These are phyloP conservation scores for Hysterangium stoloniferum DNA, from an alignment of 768 basidiomycete species.

Conservation along the genomic window DNA sequence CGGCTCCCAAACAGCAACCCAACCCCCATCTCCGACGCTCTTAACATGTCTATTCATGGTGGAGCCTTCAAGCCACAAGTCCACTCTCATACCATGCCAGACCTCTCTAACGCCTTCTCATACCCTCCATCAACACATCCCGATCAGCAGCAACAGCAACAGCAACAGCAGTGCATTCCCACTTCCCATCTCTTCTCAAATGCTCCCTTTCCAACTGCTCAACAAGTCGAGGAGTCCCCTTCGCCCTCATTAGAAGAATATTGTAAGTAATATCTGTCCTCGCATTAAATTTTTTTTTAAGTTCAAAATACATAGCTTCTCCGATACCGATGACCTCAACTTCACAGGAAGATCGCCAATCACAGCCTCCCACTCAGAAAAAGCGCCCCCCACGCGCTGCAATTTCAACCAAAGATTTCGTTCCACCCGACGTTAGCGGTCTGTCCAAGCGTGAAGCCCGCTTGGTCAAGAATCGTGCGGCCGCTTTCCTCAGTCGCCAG, in stretches of 20 bases:
- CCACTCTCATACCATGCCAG: conserved; percentile 4
- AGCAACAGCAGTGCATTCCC: conserved; percentile 12
- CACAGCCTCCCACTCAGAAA: conserved; percentile 23
- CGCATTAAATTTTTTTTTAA: neutral
- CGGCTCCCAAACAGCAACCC: conserved; percentile 7
- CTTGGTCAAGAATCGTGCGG: conserved; percentile 86
- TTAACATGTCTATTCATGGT: conserved; percentile 10
- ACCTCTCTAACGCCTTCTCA: conserved; percentile 6
- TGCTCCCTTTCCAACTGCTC: conserved; percentile 3
- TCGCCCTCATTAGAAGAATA: neutral
- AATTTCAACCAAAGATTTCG: conserved; percentile 68
- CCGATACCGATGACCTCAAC: conserved; percentile 9
- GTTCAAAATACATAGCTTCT: conserved; percentile 9
- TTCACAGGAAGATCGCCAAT: conserved; percentile 8
- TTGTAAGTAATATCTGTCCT: neutral
- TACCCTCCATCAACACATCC: conserved; percentile 1
- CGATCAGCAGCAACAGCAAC: neutral
- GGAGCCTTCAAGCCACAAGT: conserved; percentile 8
- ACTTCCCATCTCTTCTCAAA: conserved; percentile 8
- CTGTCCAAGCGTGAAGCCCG: conserved; percentile 87
- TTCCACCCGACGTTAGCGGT: conserved; percentile 83
- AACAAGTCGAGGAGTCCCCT: neutral
- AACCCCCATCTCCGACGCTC: neutral
- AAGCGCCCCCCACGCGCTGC: conserved; percentile 34
- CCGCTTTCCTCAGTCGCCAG: conserved; percentile 86